phyloP scores from a whole-genome alignment of 352 stramenopile genomes.

The Phytopythium mirpurense region DNA sequence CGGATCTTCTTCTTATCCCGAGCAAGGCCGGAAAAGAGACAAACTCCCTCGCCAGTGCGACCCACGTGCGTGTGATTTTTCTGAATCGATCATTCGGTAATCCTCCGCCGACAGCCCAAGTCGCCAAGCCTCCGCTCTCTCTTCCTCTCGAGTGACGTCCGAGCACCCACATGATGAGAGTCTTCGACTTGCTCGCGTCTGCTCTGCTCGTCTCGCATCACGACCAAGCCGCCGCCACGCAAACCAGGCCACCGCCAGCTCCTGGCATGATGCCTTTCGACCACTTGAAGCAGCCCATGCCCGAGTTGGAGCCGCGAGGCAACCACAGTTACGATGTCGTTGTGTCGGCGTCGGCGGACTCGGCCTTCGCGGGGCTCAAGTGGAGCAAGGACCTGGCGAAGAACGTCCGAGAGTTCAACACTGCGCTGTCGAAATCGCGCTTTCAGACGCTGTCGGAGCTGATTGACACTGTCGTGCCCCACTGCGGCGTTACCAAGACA shows the following conservation, averaged over 20 bases:
- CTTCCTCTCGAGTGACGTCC: neutral
- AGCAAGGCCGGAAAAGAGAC: neutral
- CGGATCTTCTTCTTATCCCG: neutral
- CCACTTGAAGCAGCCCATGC: constrained; percentile 9
- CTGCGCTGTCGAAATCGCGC: neutral
- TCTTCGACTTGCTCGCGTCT: neutral
- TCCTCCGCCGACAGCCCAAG: neutral
- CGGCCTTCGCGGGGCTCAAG: neutral
- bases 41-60: neutral
- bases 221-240: neutral
- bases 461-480: constrained; percentile 12
- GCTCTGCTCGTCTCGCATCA: neutral
- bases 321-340: constrained; percentile 3
- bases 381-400: neutral
- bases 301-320: constrained; percentile 1
- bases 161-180: neutral
- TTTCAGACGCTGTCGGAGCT: constrained; percentile 12
- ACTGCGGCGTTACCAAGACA: constrained; percentile 9
- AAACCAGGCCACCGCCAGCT: neutral
- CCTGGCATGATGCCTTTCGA: constrained; percentile 1
- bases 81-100: neutral
- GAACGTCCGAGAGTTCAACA: constrained; percentile 2
- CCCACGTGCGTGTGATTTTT: neutral
- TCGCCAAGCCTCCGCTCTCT: neutral
- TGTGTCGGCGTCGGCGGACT: neutral